Base-by-base conservation (phyloP, 305 asterid genomes). In the Fraxinus paxiana region DNA sequence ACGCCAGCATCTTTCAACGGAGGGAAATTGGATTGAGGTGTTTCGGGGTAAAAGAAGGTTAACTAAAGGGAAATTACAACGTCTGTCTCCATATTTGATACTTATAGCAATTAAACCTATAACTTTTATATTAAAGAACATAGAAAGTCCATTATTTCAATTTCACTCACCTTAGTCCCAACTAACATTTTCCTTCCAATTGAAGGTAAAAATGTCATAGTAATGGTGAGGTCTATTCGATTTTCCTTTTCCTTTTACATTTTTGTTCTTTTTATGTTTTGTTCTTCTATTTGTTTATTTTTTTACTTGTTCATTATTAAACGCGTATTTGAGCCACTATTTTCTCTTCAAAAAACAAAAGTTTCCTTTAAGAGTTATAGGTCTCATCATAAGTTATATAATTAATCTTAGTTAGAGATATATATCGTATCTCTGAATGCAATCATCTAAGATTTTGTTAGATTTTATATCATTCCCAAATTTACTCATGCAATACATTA, bases 1-100 rank as follows among this genome's bases (percentile, higher is more conserved):
- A 86, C 38, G 87, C 77, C 59, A 88, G 86, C 97, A 92, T 92
- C 80, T 87, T 87, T 70, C 73, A 20, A 26, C 41, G 13, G 76
- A 37, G 80, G 20, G 78, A 51, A 30, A 71, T 77, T 77, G 88
- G 88, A 85, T 83, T 70, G 76, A 74, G 82, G 18, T 13, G 9
- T 28, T 65, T 26, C 73, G 34, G 3, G 6, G 35, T 9, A 22
- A 65, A 65, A 22, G 7, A 3, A 20, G 7, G 73, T 65, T 59
- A 65, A 22, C 73, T 3, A 10, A 3, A 3, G 33, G 34, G 3
- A 8, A 22, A 26, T 65, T 65, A 65, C 73, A 22, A 12, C 5
- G 63, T 18, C 30, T 0, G 5, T 26, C 73, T 31, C 35, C 73
- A 46, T 13, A 15, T 15, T 46, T 46, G 59, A 46, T 46, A 46